Evolutionary conservation across 2,329 filamentous ascomycete species (phyloP), one percentile per base, ranked within the genome.

Genomic region (Zasmidium cellare): DNA sequence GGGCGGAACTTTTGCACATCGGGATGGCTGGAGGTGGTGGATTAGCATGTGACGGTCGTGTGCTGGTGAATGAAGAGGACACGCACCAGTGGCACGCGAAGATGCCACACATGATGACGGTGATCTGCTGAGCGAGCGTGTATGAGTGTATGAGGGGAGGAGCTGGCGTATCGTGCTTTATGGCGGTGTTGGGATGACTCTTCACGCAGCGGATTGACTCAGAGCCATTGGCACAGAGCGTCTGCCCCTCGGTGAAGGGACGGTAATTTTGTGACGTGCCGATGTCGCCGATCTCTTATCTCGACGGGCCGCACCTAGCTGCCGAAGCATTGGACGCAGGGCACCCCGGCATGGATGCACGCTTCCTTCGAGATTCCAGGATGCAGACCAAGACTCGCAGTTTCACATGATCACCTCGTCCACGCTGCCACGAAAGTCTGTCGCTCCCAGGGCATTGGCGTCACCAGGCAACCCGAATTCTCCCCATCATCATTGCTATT

Each of bases 1-100:
- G 93, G 89, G 86, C 97, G 97, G 84, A 97, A 97, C 74, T 92
- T 92, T 74, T 90, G 87, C 72, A 97, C 91, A 85, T 97, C 90
- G 65, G 93, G 92, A 75, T 97, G 92, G 71, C 84, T 86, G 64
- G 67, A n/a, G n/a, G n/a, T 59, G 62, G 20, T 24, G 38, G 23
- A 51, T 59, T 50, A 61, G 57, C 53, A 59, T 59, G 52, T 63
- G 58, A 35, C n/a, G 51, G 56, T 57, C 25, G 53, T 51, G 58
- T 60, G 55, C 58, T 20, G 46, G 38, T 45, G 22, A 22, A 28
- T 35, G 79, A 92, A 92, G 56, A 85, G 83, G 7, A 96, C 96
- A 85, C 69, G 91, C 90, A 16, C 86, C 86, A 18, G 81, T 97
- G 91, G 80, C 92, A 97, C 71, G 91, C 92, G 78, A 97, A 97